Evolutionary conservation across 768 basidiomycete genomes (phyloP), one percentile per base, ranked within the genome.

Genomic region (Tulasnella sp.): DNA sequence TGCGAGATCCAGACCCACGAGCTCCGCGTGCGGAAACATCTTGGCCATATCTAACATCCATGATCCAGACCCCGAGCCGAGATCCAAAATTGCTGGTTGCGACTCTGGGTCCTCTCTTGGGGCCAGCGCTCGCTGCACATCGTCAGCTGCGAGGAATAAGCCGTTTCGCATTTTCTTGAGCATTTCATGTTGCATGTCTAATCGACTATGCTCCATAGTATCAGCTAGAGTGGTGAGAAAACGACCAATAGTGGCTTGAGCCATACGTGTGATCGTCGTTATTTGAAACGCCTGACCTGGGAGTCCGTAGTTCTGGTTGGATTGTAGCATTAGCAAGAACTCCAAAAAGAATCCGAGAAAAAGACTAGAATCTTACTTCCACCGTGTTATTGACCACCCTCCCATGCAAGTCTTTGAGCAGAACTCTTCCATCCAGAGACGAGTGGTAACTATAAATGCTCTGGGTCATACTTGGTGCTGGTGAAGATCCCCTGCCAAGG

Each of bases 401-500:
- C 7, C 79, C 79, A 23, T 78, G 46, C 5, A 67, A 29, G 23
- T 79, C 79, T 46, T 77, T 42, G 18, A 79, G 78, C 29, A 79
- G 29, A 26, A 42, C 48, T 13, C 18, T 35, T 67, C 61, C 61
- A 57, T 79, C 70, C 26, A 69, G 55, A 9, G 57, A 79, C 18
- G 79, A 79, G 23, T 18, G 39, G 46, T 78, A 79, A 20, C 78
- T 70, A 48, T 71, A 79, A 5, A 78, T 10, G 55, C 79, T 79
- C 3, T 23, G 13, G 15, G 61, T 16, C 5, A 35, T 15, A 35
- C 61, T 67, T 4, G 61, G 61, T 26, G 61, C 15, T 35, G 61
- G 61, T 18, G 61, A 67, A 13, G 61, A 3, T 7, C 29, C 61
- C 18, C 61, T 26, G 11, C 61, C 61, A 26, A 0, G 61, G 15